Evolutionary conservation across 352 stramenopile genomes (phyloP).

Genomic region (Phytophthora pluvialis): DNA sequence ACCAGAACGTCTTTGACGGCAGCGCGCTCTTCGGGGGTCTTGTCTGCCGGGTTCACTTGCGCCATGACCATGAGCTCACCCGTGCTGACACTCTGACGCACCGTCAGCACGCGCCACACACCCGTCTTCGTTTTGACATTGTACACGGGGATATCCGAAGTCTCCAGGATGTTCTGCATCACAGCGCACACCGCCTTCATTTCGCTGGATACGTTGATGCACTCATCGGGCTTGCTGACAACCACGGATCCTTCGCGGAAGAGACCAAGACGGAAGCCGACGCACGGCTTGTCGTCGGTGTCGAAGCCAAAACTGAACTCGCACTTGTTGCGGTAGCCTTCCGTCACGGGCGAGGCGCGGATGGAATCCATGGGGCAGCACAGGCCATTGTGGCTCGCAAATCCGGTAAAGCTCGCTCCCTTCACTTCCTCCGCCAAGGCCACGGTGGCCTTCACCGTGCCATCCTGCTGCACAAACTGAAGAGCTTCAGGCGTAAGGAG

Average conservation of each 20-base stretch:
- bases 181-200: conserved; percentile 85
- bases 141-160: conserved; percentile 70
- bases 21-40: conserved; percentile 42
- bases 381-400: conserved; percentile 84
- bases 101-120: conserved; percentile 82
- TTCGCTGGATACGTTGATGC: conserved; percentile 75
- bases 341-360: conserved; percentile 76
- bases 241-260: conserved; percentile 83
- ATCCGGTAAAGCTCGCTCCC: conserved; percentile 48
- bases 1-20: conserved; percentile 54
- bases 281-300: conserved; percentile 68
- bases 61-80: conserved; percentile 81
- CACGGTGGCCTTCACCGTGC: conserved; percentile 43
- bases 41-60: conserved; percentile 65
- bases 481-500: conserved; percentile 55
- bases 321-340: conserved; percentile 97
- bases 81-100: conserved; percentile 71
- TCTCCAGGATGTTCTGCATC: conserved; percentile 70
- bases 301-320: conserved; percentile 96
- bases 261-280: conserved; percentile 88
- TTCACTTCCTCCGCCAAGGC: conserved; percentile 31
- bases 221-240: conserved; percentile 70
- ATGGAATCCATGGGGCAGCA: conserved; percentile 91
- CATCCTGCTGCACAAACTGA: conserved; percentile 46
- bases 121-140: conserved; percentile 70